Conservation (phyloP, 108 stramenopile genomes). For the Nannochloropsis granulata region DNA sequence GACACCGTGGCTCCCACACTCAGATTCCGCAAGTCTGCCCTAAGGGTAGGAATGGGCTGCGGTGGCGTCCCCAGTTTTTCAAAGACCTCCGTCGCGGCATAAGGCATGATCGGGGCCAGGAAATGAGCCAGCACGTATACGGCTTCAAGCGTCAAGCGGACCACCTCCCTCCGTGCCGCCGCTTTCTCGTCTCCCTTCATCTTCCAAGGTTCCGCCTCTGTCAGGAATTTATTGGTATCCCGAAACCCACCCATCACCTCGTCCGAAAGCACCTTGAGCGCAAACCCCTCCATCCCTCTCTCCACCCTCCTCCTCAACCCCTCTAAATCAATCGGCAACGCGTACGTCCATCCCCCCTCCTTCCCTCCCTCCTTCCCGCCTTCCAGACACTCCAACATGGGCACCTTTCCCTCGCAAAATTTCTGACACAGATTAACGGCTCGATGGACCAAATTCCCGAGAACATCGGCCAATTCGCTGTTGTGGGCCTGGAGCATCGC, state of each 20-base stretch:
- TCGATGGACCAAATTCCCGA: conserved; percentile 92
- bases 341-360: background rate
- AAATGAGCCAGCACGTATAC: conserved; percentile 79
- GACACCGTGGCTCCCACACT: conserved; percentile 1
- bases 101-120: conserved; percentile 73
- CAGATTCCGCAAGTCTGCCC: conserved; percentile 13
- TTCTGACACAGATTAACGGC: conserved; percentile 66
- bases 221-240: conserved; percentile 82
- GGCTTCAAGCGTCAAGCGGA: conserved; percentile 78
- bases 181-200: conserved; percentile 67
- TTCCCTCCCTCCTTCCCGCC: too few relatives aligned
- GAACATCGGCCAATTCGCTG: conserved; percentile 77
- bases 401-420: conserved; percentile 67
- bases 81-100: conserved; percentile 61
- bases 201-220: conserved; percentile 87
- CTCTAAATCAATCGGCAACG: background rate
- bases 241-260: conserved; percentile 40
- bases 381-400: conserved; percentile 33
- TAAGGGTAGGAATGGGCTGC: background rate
- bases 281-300: background rate
- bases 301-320: background rate
- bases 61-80: conserved; percentile 39
- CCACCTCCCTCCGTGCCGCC: conserved; percentile 52
- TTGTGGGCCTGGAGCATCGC: conserved; percentile 80
- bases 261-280: conserved; percentile 14